Percentiles rank a stretch among this genome's conserved stretches.
phyloP scores from a whole-genome alignment of 371 early-diverging fungal species.

The Apophysomyces trapeziformis region DNA sequence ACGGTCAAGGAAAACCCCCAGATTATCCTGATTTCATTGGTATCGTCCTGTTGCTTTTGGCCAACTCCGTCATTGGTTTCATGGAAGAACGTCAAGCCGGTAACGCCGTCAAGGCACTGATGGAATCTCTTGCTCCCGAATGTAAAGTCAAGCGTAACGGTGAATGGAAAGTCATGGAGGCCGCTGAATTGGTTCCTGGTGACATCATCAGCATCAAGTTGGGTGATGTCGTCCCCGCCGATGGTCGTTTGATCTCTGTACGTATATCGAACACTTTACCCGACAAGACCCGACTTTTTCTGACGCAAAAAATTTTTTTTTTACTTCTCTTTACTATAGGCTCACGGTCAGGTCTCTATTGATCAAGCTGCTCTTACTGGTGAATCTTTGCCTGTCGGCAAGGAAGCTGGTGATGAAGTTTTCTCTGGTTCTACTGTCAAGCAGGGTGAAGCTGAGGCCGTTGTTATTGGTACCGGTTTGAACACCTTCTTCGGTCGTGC shows the following conservation, averaged over 20 bases:
- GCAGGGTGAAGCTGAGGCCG: conserved; percentile 86
- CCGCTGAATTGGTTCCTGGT: conserved; percentile 66
- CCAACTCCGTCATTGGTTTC: conserved; percentile 84
- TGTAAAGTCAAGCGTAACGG: conserved; percentile 65
- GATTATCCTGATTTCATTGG: conserved; percentile 84
- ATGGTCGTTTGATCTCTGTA: conserved; percentile 56
- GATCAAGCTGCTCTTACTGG: conserved; percentile 86
- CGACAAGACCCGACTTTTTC: conserved; percentile 3
- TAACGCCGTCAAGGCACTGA: conserved; percentile 72
- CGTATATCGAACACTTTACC: conserved; percentile 10
- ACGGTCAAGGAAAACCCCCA: conserved; percentile 63
- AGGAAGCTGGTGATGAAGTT: conserved; percentile 68
- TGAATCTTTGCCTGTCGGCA: conserved; percentile 73
- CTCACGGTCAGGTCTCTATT: conserved; percentile 54
- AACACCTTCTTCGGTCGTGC: conserved; percentile 89
- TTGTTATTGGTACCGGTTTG: conserved; percentile 80
- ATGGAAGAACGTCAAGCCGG: conserved; percentile 78
- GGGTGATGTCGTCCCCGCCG: conserved; percentile 81
- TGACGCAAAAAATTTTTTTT: conserved; percentile 20
- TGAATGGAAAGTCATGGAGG: conserved; percentile 53
- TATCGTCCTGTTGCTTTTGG: conserved; percentile 74
- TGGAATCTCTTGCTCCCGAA: conserved; percentile 71
- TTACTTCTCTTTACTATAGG: conserved; percentile 17
- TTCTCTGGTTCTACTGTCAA: conserved; percentile 82
- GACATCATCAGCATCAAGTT: conserved; percentile 70